A percentile compares a stretch with the other conserved stretches of the same genome.
phyloP scores from a whole-genome alignment of 768 basidiomycete genomes.

The Tricholoma furcatifolium region DNA sequence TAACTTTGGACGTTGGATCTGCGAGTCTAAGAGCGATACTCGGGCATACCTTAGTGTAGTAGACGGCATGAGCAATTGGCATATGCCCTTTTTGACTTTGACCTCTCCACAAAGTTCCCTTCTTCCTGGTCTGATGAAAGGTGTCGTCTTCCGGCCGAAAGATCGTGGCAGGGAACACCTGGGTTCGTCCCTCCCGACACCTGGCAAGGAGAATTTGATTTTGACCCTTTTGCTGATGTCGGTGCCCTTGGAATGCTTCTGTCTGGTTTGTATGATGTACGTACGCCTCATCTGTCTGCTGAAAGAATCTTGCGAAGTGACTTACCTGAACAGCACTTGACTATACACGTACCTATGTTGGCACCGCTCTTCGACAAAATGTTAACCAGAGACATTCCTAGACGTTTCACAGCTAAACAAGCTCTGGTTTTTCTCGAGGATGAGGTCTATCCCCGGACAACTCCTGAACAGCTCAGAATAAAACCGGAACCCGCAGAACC shows the following conservation, averaged over 20 bases:
- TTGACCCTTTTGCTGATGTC: no score
- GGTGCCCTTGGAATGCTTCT: constrained; percentile 14
- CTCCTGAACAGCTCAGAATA: not conserved
- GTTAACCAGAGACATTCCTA: no score
- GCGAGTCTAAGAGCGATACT: not conserved
- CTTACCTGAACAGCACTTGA: not conserved
- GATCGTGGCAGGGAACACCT: not conserved
- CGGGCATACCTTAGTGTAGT: not conserved
- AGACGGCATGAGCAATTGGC: constrained; percentile 8
- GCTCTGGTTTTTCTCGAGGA: constrained; percentile 11
- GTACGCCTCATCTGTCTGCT: no score
- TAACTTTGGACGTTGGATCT: constrained; percentile 9
- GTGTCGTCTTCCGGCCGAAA: constrained; percentile 10
- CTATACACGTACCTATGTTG: constrained; percentile 5
- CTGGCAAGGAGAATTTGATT: constrained; percentile 22
- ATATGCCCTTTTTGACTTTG: no score
- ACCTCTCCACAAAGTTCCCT: no score
- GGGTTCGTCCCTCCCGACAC: constrained; percentile 12
- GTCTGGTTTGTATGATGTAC: constrained; percentile 7
- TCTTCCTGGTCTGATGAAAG: no score
- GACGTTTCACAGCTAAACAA: constrained; percentile 8
- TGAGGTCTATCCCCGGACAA: not conserved
- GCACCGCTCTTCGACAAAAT: constrained; percentile 11
- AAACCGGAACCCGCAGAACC: no score
- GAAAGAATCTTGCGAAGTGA: no score